Percentiles rank a stretch among this genome's conserved stretches.
Evolutionary conservation across 805 yeast genomes (phyloP).

Genomic region (Candida sithepensis): DNA sequence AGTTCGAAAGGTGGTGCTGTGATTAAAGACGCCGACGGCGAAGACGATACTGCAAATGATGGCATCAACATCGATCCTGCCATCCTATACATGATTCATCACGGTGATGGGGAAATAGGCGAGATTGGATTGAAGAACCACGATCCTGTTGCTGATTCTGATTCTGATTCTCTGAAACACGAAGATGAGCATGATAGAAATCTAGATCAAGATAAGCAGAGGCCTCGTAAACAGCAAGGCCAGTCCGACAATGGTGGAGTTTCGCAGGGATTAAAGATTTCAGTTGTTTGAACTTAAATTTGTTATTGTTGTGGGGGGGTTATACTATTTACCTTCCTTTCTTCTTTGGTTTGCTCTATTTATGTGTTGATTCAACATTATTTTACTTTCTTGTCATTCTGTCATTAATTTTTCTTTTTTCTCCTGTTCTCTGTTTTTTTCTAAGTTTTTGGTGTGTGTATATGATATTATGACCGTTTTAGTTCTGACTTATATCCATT

Average conservation of each 20-base stretch:
- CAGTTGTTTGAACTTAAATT: constrained; percentile 1
- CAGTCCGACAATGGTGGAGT: background rate
- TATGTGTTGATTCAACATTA: too few species aligned
- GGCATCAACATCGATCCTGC: constrained; percentile 11
- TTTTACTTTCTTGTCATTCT: background rate
- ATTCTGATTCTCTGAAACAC: background rate
- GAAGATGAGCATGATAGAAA: background rate
- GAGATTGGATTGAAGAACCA: constrained; percentile 1
- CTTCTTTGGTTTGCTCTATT: too few species aligned
- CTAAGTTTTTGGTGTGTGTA: background rate
- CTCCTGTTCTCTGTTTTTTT: background rate
- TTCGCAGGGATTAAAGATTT: constrained; percentile 10
- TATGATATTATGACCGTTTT: background rate
- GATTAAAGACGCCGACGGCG: too few species aligned
- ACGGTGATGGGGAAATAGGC: background rate
- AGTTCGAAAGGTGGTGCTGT: background rate
- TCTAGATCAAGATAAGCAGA: too few species aligned
- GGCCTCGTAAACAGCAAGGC: background rate
- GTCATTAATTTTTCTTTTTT: background rate
- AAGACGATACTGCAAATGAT: background rate
- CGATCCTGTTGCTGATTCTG: too few species aligned
- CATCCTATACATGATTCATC: constrained; percentile 4
- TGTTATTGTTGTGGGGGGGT: too few species aligned
- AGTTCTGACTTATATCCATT: background rate
- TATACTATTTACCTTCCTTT: too few species aligned